Percentiles rank a stretch among this genome's conserved stretches.
phyloP scores from a whole-genome alignment of 2,329 filamentous ascomycete species.

The Incumbomyces delicatus region DNA sequence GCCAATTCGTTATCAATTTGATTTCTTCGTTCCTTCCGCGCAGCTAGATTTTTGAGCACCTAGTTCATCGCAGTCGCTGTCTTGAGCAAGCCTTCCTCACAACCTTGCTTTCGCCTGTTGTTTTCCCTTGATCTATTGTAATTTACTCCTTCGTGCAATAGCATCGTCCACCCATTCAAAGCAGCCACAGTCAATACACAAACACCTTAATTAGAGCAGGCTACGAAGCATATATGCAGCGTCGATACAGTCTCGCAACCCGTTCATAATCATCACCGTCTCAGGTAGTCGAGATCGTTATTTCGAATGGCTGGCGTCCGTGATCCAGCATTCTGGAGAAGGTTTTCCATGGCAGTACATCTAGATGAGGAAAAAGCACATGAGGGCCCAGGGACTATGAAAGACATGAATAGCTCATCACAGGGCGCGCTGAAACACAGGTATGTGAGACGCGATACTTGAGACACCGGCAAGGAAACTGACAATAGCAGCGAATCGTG shows the following conservation, averaged over 20 bases:
- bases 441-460: constrained; percentile 14
- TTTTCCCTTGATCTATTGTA: constrained; percentile 16
- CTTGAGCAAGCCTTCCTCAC: neutral
- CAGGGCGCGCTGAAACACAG: constrained; percentile 13
- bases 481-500: constrained; percentile 38
- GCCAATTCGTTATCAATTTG: too few relatives aligned
- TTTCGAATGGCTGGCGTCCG: constrained; percentile 39
- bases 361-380: constrained; percentile 39
- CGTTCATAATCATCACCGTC: too few relatives aligned
- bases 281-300: neutral
- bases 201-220: neutral
- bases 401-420: constrained; percentile 10
- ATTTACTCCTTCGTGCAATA: constrained; percentile 20
- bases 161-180: constrained; percentile 20
- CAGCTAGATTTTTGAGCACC: neutral
- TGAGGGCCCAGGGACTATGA: constrained; percentile 9
- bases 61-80: neutral
- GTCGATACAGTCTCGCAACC: too few relatives aligned
- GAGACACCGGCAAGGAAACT: neutral
- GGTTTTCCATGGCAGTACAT: constrained; percentile 50
- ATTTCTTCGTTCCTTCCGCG: too few relatives aligned
- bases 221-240: too few relatives aligned
- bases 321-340: constrained; percentile 52
- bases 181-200: constrained; percentile 1
- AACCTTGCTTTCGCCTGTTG: neutral